Base-by-base conservation (phyloP, 495 filamentous ascomycete genomes). In the Glarea lozoyensis region DNA sequence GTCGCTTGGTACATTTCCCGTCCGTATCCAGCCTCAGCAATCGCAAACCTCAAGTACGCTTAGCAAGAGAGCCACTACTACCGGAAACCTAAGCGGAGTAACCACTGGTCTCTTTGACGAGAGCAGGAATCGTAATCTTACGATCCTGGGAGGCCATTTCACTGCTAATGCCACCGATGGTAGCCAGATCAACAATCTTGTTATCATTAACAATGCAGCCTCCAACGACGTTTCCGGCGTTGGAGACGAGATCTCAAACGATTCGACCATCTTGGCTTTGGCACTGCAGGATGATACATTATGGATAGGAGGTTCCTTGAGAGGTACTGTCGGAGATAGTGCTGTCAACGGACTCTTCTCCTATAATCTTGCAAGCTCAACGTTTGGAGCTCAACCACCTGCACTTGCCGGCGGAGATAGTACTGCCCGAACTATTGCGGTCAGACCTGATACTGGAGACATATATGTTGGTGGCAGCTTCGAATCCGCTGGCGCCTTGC, bases 391-490 rank as follows among this genome's bases (percentile, higher is more conserved):
- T 5, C 90, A 94, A 52, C 82, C 88, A 5, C 79, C 84, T 7
- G 64, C 75, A 10, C 66, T 93, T n/a, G 64, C 60, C 7, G 89
- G 86, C 13, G 59, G 64, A 7, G 69, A 78, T 48, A 83, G 82
- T 13, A 69, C 75, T 11, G 85, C 95, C 37, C 82, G 88, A 47
- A 67, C 84, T 19, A 84, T 95, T 49, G 75, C 74, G 12, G 61
- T 70, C 5, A 78, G 78, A 27, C 80, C 84, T 4, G 70, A 67
- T 43, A 79, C 79, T 20, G 64, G 68, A 1, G 75, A 90, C 30
- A 70, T 99, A 23, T 99, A 86, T 58, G 79, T 97, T 22, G 92
- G 81, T 12, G 92, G 92, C 21, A 76, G 70, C 20, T 98, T 97
- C 52, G 66, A 74, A 2, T 69, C 70, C 9, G 93, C 88, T 21